These are phyloP conservation scores for Gaertneriomyces sp. DNA, from an alignment of 192 early-diverging fungal species.

Conservation along the genomic window DNA sequence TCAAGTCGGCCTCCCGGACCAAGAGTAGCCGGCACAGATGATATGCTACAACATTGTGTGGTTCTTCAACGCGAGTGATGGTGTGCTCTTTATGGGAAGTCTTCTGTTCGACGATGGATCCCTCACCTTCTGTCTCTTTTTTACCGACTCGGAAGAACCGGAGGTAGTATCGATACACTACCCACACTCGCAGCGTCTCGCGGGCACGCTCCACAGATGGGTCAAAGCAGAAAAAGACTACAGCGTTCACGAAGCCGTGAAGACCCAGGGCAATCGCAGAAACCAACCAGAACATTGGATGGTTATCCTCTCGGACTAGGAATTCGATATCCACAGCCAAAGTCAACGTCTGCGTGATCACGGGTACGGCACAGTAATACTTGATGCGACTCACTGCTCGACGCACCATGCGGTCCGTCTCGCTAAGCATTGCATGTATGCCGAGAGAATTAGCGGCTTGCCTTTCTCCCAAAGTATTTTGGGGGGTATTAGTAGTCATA, in stretches of 20 bases:
- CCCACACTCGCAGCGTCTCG: neutral
- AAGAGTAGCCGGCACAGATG: no score
- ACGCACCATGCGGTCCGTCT: conserved; percentile 15
- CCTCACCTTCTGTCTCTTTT: no score
- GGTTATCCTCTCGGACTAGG: neutral
- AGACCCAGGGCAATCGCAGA: conserved; percentile 15
- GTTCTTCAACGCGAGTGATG: no score
- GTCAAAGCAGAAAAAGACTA: conserved; percentile 7
- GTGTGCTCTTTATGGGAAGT: no score
- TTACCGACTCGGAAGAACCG: no score
- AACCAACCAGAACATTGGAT: neutral
- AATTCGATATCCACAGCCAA: conserved; percentile 8
- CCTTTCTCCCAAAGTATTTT: no score
- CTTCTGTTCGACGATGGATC: no score
- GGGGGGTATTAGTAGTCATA: no score
- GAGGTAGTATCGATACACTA: conserved; percentile 2
- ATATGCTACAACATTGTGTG: no score
- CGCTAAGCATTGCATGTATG: neutral
- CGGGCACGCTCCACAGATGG: neutral
- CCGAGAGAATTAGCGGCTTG: no score
- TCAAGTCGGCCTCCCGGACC: no score
- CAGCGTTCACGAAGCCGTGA: neutral
- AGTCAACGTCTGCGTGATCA: conserved; percentile 16
- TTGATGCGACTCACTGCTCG: conserved; percentile 8
- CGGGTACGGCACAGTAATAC: conserved; percentile 18